Evolutionary conservation across 345 rosid genomes (phyloP), one percentile per base, ranked within the genome.

Genomic region (Durio zibethinus): DNA sequence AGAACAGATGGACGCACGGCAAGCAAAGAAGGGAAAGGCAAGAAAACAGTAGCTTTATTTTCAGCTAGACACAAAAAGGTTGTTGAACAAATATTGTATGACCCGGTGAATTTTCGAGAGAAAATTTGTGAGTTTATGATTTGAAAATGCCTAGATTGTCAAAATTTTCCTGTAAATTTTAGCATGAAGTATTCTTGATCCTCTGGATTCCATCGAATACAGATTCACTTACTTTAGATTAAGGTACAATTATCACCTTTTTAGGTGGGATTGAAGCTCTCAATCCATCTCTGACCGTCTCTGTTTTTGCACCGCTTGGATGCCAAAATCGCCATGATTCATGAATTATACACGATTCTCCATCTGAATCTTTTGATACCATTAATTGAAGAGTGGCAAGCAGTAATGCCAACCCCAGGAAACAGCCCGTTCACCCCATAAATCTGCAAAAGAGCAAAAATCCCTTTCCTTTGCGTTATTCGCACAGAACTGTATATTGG

Each of bases 1-100:
- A 80, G 97, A 93, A 61, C 97, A 85, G 75, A 82, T 79, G 27
- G 98, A 91, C 76, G 80, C 91, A 23, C 98, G 84, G 77, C 86
- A 88, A 33, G 78, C 74, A 5, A 94, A 91, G 92, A 94, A 91
- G 83, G 98, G 98, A 81, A 88, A 97, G 82, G 98, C 97, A 82
- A 87, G 97, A 84, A 94, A 92, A 86, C 98, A 92, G 79, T 90
- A 85, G 80, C 71, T 81, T 64, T 43, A 52, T 74, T 73, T 40
- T 80, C 50, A 29, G 18, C 35, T 60, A 21, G 48, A 43, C 33
- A 18, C 21, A 59, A n/a, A n/a, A n/a, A 73, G 45, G 68, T 59
- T 7, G 45, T 59, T 52, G 64, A 47, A 76, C 54, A 60, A 72
- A 48, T 25, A 11, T 35, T 29, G 23, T 15, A 2, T 38, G 47